These are phyloP conservation scores for Colletotrichum cordylinicola DNA, from an alignment of 2,329 filamentous ascomycete species.

Conservation along the genomic window DNA sequence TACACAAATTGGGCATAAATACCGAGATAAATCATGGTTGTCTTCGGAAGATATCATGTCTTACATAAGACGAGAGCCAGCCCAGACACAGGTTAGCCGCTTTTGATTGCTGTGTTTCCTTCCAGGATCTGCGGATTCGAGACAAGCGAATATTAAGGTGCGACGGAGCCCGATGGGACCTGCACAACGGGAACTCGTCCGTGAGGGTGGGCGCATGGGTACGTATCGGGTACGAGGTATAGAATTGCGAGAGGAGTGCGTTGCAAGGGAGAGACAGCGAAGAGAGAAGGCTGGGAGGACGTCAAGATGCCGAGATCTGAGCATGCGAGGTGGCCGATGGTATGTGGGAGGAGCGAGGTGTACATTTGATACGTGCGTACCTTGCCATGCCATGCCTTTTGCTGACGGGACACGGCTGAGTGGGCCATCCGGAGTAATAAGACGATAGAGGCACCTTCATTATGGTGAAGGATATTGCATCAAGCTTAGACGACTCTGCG, in stretches of 20 bases:
- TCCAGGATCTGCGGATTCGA: not conserved
- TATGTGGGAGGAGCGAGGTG: not conserved
- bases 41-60: not conserved
- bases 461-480: not conserved
- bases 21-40: not conserved
- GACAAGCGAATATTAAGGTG: conserved; percentile 3
- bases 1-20: not conserved
- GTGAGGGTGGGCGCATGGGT: not conserved
- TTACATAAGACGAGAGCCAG: not conserved
- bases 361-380: conserved; percentile 1
- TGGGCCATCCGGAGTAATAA: not conserved
- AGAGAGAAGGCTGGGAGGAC: not conserved
- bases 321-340: not conserved
- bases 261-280: not conserved
- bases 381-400: not conserved
- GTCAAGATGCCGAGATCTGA: not conserved
- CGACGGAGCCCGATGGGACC: not conserved
- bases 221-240: not conserved
- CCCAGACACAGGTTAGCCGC: not conserved
- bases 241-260: not conserved
- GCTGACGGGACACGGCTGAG: not conserved
- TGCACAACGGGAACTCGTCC: not conserved
- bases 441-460: not conserved
- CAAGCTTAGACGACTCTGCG: not conserved
- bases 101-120: not conserved